Base-by-base conservation (phyloP, 306 rosid genomes). In the Parietaria judaica region DNA sequence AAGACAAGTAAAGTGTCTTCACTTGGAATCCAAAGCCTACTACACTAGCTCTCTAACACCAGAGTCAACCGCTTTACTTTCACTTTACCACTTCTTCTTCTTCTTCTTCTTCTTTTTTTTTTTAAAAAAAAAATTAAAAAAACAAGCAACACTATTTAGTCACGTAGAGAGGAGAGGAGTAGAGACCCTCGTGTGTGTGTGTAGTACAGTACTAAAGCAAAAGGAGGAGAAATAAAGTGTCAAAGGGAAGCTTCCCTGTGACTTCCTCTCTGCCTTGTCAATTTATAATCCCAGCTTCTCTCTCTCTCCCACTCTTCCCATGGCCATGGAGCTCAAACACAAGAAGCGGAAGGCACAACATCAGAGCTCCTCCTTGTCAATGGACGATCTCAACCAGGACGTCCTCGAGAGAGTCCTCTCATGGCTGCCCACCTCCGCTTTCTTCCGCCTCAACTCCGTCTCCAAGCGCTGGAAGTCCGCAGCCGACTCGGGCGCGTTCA, bases 381-480 rank as follows among this genome's bases (percentile, higher is more conserved):
- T 92, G 61, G 98, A 88, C 41, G 83, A 88, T 67, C 86, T 92
- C 35, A 92, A 92, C 66, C 85, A 88, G 72, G 98, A 92, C 71
- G 79, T 92, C 61, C 86, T 92, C 2, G 98, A 92, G 48, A 76
- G 76, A 66, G 80, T 92, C 15, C 98, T 92, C 16, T 88, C 96
- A 13, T 69, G 98, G 90, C 79, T 92, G 35, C 95, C 96, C 15
- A 77, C 96, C 68, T 92, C 98, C 1, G 44, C 86, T 16, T 92
- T 92, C 73, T 82, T 88, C 65, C 94, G 95, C 74, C 84, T 86
- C 11, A 73, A 84, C 71, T 82, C 88, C 0, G 95, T 92, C 66
- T 83, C 92, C 89, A 91, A 91, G 65, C 84, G 96, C 72, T 91
- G 98, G 98, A 87, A 79, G 63, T 91, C 94, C 7, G 83, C 82